Conservation (phyloP, 2,329 filamentous ascomycete species). For the Emericellopsis cladophorae region DNA sequence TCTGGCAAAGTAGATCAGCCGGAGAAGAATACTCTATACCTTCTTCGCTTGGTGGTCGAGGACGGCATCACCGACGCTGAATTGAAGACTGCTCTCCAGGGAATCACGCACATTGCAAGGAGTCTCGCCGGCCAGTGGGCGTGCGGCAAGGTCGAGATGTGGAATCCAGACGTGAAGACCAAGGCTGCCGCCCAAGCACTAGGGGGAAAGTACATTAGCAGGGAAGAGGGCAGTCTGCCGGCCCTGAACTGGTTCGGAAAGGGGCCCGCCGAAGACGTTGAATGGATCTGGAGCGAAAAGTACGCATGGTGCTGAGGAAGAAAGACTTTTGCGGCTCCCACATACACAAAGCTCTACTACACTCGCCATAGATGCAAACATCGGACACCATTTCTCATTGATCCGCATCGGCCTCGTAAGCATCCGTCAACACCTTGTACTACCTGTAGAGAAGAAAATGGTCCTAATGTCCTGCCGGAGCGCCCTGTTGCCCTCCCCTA, state of each 20-base stretch:
- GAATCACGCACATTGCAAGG: slow-evolving; percentile 55
- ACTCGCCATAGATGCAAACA: no score
- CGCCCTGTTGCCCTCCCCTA: neutral
- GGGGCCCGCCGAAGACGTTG: slow-evolving; percentile 37
- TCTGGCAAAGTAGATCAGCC: slow-evolving; percentile 35
- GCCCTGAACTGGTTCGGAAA: slow-evolving; percentile 60
- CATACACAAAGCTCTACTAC: no score
- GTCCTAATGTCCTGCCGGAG: no score
- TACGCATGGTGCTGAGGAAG: slow-evolving; percentile 57
- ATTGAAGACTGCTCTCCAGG: slow-evolving; percentile 40
- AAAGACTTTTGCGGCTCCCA: slow-evolving; percentile 3
- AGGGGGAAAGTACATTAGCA: slow-evolving; percentile 33
- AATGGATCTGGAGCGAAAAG: slow-evolving; percentile 69
- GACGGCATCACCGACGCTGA: slow-evolving; percentile 26
- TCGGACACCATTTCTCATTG: slow-evolving; percentile 4
- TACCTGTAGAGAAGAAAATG: slow-evolving; percentile 4
- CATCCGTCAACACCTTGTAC: slow-evolving; percentile 2
- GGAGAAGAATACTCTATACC: slow-evolving; percentile 55
- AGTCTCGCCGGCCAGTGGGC: slow-evolving; percentile 59
- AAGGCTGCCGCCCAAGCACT: slow-evolving; percentile 34
- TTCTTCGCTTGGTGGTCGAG: slow-evolving; percentile 58
- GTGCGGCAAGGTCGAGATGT: slow-evolving; percentile 60
- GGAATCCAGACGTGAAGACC: slow-evolving; percentile 60
- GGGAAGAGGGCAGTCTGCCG: slow-evolving; percentile 56
- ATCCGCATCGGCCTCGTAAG: slow-evolving; percentile 5